Evolutionary conservation across 768 basidiomycete genomes (phyloP), one percentile per base, ranked within the genome.

Genomic region (Lentinula raphanica): DNA sequence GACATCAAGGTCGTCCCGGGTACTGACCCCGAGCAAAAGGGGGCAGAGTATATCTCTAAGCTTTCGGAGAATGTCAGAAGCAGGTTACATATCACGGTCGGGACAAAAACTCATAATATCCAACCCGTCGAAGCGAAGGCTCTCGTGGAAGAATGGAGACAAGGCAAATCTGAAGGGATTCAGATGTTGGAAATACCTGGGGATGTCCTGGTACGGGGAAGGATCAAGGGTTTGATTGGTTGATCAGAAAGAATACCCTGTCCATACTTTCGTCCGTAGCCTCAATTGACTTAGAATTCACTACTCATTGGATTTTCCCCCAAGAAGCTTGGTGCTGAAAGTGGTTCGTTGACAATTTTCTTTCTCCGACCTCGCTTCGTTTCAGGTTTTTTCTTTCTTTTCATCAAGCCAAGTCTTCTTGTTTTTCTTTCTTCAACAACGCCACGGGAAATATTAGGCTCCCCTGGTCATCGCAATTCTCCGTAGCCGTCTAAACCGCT

Each of bases 71-170:
- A 79, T 12, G 62, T 88, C 11, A 74, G 74, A 56, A 64, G 72
- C 5, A 60, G 81, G 58, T 69, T 95, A 64, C 97, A 98, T 67
- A 81, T 98, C 56, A 98, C 97, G 0, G 85, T 98, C 5, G 97
- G 92, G 7, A 95, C 92, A 15, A 64, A 67, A 49, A 66, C 77
- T 40, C 67, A 68, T 11, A 72, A 72, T 7, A 74, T 94, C 2
- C 58, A 65, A 0, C 77, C 92, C 2, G 80, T 89, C 23, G 92
- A 95, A 72, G 92, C 86, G 15, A 86, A 75, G 70, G 72, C 54
- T 0, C 65, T 98, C 50, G 86, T 94, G 7, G 72, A 82, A 60
- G 67, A 56, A 1, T 87, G 83, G 81, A 73, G 74, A 49, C 61
- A 63, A 17, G 79, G 76, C 6, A 59, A 67, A 54, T 48, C 45